Conservation (phyloP, 129 eudicot species). For the Logfia minima region DNA sequence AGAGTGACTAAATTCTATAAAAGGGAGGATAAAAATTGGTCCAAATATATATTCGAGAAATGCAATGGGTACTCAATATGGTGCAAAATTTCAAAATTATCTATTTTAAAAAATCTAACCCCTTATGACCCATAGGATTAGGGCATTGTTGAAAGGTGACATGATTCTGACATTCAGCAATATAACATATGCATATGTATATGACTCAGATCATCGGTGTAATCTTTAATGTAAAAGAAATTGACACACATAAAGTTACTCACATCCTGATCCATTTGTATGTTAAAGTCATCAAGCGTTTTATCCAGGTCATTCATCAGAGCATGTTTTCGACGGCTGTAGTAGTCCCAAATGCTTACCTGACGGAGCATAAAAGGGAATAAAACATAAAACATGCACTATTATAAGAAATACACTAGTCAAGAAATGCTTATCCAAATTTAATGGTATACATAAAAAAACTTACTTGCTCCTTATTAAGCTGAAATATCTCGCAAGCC, state of each 20-base stretch:
- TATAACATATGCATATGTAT: not conserved
- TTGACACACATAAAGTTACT: constrained; percentile 37
- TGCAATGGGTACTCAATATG: not conserved
- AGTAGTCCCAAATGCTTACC: constrained; percentile 92
- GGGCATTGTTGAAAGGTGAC: not conserved
- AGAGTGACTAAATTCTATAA: not conserved
- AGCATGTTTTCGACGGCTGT: constrained; percentile 76
- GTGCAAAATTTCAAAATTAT: not conserved
- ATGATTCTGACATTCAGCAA: constrained; percentile 1
- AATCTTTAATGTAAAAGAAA: constrained; percentile 20
- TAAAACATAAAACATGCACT: constrained; percentile 18
- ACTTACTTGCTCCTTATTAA: constrained; percentile 69
- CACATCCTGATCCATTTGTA: constrained; percentile 97
- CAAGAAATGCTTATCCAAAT: constrained; percentile 12
- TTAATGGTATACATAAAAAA: not conserved
- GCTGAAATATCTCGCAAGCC: constrained; percentile 80
- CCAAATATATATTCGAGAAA: not conserved
- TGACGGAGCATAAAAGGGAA: constrained; percentile 30
- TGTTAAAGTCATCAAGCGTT: constrained; percentile 83
- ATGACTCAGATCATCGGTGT: not conserved
- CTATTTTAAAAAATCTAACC: constrained; percentile 7
- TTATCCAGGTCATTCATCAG: constrained; percentile 88
- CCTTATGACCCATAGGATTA: constrained; percentile 13
- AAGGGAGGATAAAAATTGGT: not conserved
- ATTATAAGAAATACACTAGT: constrained; percentile 1